Evolutionary conservation across 129 eudicot genomes (phyloP).

Genomic region (Mikania micrantha): DNA sequence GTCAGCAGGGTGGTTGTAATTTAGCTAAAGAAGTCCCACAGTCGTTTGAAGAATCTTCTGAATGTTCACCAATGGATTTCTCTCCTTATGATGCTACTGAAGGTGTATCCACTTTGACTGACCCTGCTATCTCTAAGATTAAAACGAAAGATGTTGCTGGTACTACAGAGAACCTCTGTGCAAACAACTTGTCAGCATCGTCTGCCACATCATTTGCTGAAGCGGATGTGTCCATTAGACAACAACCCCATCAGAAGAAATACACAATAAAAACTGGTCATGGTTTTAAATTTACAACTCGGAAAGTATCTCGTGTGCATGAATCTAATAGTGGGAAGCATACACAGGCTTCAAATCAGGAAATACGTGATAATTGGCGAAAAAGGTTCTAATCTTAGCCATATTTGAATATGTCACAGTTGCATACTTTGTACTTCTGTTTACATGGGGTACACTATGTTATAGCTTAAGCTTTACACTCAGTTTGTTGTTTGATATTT

Average conservation of each 20-base stretch:
- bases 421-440: not conserved
- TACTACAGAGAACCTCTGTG: not conserved
- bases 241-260: conserved; percentile 52
- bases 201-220: conserved; percentile 31
- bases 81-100: conserved; percentile 61
- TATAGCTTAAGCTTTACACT: not conserved
- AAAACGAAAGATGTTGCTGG: conserved; percentile 17
- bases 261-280: conserved; percentile 50
- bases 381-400: conserved; percentile 41
- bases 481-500: conserved; percentile 17
- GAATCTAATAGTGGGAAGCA: conserved; percentile 26
- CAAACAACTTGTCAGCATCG: conserved; percentile 16
- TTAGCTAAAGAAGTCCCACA: conserved; percentile 24
- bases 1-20: conserved; percentile 11
- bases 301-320: conserved; percentile 16
- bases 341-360: conserved; percentile 33
- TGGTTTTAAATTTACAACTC: conserved; percentile 21
- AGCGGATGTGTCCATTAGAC: conserved; percentile 33
- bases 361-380: conserved; percentile 82
- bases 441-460: not conserved
- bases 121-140: conserved; percentile 31
- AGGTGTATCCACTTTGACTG: conserved; percentile 23
- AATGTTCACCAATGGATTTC: conserved; percentile 91
- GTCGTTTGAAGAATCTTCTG: conserved; percentile 47
- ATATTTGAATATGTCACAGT: conserved; percentile 2